Evolutionary conservation across 208 protist species (phyloP).

Genomic region (Leishmania lainsoni): DNA sequence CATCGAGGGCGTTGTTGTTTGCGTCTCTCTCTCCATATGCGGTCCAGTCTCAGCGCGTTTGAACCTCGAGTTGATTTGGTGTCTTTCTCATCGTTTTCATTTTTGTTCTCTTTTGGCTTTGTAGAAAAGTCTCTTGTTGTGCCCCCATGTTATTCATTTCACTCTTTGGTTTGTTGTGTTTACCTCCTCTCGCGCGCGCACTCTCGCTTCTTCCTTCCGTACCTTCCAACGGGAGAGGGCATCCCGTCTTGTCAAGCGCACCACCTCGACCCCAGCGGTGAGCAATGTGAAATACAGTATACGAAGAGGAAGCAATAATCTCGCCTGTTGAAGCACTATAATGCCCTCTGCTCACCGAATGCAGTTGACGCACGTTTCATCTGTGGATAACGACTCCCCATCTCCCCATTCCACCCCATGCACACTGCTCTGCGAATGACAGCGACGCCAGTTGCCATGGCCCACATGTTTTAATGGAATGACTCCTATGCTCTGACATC

Average conservation of each 20-base stretch:
- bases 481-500: constrained; percentile 13
- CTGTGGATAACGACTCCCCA: too few relatives aligned
- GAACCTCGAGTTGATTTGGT: neutral
- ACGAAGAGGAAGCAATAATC: neutral
- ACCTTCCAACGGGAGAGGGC: neutral
- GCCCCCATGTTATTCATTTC: neutral
- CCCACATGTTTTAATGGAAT: neutral
- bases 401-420: neutral
- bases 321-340: neutral
- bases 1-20: neutral
- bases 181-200: neutral
- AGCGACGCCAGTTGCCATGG: neutral
- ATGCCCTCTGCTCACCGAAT: neutral
- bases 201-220: too few relatives aligned
- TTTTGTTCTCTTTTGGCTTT: constrained; percentile 1
- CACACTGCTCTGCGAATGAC: neutral
- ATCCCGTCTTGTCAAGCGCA: neutral
- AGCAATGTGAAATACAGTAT: neutral
- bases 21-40: neutral
- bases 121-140: constrained; percentile 18
- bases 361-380: neutral
- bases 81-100: neutral
- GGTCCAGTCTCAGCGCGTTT: neutral
- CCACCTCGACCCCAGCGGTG: neutral
- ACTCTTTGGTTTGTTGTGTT: neutral